Evolutionary conservation across 257 asterid genomes (phyloP), one percentile per base, ranked within the genome.

Genomic region (Craterostigma plantagineum): DNA sequence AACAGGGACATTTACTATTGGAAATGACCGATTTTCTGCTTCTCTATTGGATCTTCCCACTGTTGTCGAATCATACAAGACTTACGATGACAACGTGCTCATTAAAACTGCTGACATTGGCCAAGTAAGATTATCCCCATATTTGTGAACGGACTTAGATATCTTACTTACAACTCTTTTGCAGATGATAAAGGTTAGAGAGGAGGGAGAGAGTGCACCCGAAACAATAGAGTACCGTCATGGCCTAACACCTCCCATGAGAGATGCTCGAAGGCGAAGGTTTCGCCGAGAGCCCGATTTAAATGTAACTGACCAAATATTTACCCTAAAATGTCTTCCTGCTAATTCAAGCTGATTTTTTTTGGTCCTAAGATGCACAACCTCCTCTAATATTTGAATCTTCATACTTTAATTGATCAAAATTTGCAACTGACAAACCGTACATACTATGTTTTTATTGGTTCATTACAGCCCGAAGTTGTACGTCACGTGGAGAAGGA

Each of bases 261-360:
- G 95, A 69, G 99, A 90, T 75, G 95, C 99, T 53, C 79, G 91
- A 47, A 75, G 99, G 61, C 71, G 95, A 62, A 72, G 94, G 64
- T 90, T 90, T 63, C 91, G 91, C 30, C 72, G 95, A 41, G 95
- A 90, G 54, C 92, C 95, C 13, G 99, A 83, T 67, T 63, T 90
- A 38, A 83, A 90, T 65, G 99, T 83, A 64, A 11, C 11, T 53
- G 41, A 16, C 35, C 16, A 44, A 42, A 12, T 41, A n/a, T n/a
- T n/a, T n/a, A n/a, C n/a, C n/a, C n/a, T n/a, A n/a, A n/a, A n/a
- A n/a, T n/a, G 6, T 23, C 6, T 23, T 2, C 30, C 30, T 23
- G 2, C 6, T 2, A 23, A 23, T 23, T n/a, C n/a, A 23, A 2
- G 11, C 14, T 10, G 40, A 1, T 10, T 12, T n/a, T n/a, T n/a